These are phyloP conservation scores for Trichocladium antarcticum DNA, from an alignment of 495 filamentous ascomycete genomes.

Conservation along the genomic window DNA sequence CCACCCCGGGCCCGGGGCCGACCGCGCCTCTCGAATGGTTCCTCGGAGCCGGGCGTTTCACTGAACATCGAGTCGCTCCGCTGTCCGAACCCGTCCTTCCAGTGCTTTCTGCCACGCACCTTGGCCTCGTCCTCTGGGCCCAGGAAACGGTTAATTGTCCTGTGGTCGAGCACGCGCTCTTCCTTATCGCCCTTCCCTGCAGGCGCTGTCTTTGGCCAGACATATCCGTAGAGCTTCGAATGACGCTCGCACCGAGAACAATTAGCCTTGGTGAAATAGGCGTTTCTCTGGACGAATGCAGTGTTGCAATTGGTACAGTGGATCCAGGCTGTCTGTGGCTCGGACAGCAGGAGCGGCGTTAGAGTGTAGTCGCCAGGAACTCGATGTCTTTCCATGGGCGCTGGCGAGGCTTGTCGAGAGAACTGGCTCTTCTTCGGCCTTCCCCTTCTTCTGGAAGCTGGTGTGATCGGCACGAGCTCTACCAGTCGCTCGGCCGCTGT, in stretches of 20 bases:
- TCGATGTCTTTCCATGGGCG: slow-evolving; percentile 27
- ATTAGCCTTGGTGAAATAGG: slow-evolving; percentile 68
- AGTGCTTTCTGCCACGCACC: slow-evolving; percentile 36
- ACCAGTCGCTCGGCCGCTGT: no score
- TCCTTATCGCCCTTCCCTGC: slow-evolving; percentile 63
- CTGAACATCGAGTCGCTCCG: background rate
- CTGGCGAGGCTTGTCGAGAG: background rate
- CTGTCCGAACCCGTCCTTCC: slow-evolving; percentile 13
- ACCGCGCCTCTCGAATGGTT: background rate
- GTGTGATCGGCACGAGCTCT: background rate
- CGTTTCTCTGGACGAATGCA: slow-evolving; percentile 76
- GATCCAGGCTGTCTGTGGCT: slow-evolving; percentile 71
- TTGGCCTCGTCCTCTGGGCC: slow-evolving; percentile 52
- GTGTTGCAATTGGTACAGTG: slow-evolving; percentile 70
- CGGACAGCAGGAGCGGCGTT: slow-evolving; percentile 57
- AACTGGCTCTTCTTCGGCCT: background rate
- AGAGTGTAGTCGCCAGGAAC: slow-evolving; percentile 70
- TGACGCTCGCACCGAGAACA: slow-evolving; percentile 93
- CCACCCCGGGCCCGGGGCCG: background rate
- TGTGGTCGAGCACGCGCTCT: slow-evolving; percentile 62
- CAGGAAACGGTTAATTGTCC: slow-evolving; percentile 60
- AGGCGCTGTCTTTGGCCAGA: slow-evolving; percentile 89
- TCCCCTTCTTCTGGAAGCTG: background rate
- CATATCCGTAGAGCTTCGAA: slow-evolving; percentile 86
- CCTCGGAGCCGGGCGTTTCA: background rate